A percentile compares a stretch with the other conserved stretches of the same genome.
Evolutionary conservation across 306 rosid genomes (phyloP).

Genomic region (Casuarina equisetifolia): DNA sequence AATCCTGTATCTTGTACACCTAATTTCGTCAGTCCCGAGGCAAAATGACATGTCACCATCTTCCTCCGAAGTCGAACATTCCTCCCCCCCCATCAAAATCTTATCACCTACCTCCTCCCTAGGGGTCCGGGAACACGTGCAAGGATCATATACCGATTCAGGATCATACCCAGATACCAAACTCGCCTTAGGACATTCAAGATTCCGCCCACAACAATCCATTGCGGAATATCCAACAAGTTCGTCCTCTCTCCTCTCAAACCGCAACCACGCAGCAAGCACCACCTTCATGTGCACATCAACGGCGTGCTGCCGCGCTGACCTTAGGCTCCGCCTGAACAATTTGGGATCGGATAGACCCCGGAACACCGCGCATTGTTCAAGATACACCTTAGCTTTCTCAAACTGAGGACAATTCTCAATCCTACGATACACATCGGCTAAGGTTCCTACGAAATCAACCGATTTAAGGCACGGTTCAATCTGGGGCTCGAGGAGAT

Average conservation of each 20-base stretch:
- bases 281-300: slow-evolving; percentile 72
- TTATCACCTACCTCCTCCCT: slow-evolving; percentile 10
- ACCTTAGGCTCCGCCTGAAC: slow-evolving; percentile 67
- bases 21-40: slow-evolving; percentile 65
- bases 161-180: slow-evolving; percentile 68
- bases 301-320: slow-evolving; percentile 73
- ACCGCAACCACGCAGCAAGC: slow-evolving; percentile 68
- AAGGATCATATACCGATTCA: slow-evolving; percentile 54
- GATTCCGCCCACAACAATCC: slow-evolving; percentile 68
- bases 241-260: slow-evolving; percentile 82
- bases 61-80: slow-evolving; percentile 61
- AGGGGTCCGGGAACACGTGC: slow-evolving; percentile 38
- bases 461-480: slow-evolving; percentile 48
- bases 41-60: slow-evolving; percentile 65
- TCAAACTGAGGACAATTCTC: slow-evolving; percentile 55
- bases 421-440: slow-evolving; percentile 42
- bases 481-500: slow-evolving; percentile 61
- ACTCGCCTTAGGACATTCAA: slow-evolving; percentile 70
- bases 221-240: slow-evolving; percentile 53
- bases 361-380: slow-evolving; percentile 60
- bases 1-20: slow-evolving; percentile 59
- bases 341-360: slow-evolving; percentile 57
- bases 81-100: slow-evolving; percentile 27
- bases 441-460: slow-evolving; percentile 49
- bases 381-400: slow-evolving; percentile 48